Conservation (phyloP, 148 eudicot species). For the Dianthus caryophyllus region DNA sequence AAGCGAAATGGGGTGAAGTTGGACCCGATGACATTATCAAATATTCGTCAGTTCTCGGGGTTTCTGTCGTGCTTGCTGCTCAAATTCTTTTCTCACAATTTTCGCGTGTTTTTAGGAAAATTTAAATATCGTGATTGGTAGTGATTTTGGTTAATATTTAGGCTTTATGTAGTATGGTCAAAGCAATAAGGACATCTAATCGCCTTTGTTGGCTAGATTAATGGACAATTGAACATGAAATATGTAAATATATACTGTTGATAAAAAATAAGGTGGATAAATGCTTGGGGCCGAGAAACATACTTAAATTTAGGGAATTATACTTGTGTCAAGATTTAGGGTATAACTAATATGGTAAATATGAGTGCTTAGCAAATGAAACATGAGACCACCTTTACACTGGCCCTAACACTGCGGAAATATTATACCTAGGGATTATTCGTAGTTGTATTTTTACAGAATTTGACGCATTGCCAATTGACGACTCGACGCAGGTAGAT, state of each 20-base stretch:
- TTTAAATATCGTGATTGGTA: background rate
- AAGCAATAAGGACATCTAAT: background rate
- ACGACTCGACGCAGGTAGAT: background rate
- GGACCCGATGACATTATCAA: constrained; percentile 71
- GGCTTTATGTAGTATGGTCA: background rate
- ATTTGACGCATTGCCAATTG: background rate
- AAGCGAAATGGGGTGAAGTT: constrained; percentile 73
- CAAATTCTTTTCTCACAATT: constrained; percentile 38
- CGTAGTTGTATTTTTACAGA: background rate
- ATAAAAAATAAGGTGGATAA: background rate
- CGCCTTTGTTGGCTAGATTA: too few species aligned
- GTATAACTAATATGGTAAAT: too few species aligned
- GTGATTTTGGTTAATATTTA: constrained; percentile 3
- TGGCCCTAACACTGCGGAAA: too few species aligned
- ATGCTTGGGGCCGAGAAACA: background rate
- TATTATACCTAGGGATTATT: too few species aligned
- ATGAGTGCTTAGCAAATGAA: background rate
- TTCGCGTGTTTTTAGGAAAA: background rate
- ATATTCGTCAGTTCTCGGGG: constrained; percentile 60
- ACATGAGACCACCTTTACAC: too few species aligned
- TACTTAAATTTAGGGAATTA: too few species aligned
- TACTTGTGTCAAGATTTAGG: too few species aligned
- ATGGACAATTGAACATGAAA: too few species aligned
- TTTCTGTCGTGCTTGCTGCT: constrained; percentile 93
- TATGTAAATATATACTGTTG: too few species aligned